Evolutionary conservation across 768 basidiomycete genomes (phyloP).

Genomic region (Hygrophoropsis aurantiaca): DNA sequence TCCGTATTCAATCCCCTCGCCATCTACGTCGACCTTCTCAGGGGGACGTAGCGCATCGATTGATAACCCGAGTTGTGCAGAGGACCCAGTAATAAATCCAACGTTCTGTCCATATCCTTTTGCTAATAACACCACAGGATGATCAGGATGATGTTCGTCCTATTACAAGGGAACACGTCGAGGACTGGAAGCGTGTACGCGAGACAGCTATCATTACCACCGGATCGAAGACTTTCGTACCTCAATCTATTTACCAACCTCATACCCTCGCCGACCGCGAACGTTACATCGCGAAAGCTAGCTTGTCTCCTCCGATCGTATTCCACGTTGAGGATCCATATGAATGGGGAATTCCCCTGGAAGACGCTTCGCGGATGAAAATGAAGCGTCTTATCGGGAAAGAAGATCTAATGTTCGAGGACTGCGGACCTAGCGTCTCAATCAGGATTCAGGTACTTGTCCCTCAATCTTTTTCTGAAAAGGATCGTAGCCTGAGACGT

Average conservation of each 20-base stretch:
- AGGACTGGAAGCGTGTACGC: slow-evolving; percentile 22
- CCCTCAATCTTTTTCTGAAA: too few species aligned
- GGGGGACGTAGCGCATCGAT: too few species aligned
- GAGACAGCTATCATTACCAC: slow-evolving; percentile 17
- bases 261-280: slow-evolving; percentile 75
- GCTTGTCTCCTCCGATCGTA: slow-evolving; percentile 61
- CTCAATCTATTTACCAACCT: slow-evolving; percentile 72
- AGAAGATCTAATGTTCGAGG: slow-evolving; percentile 67
- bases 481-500: too few species aligned
- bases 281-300: slow-evolving; percentile 73
- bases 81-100: too few species aligned
- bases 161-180: slow-evolving; percentile 21
- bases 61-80: too few species aligned
- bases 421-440: slow-evolving; percentile 77
- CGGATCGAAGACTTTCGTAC: slow-evolving; percentile 52
- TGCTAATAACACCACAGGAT: too few species aligned
- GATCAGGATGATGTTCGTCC: slow-evolving; percentile 21
- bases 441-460: slow-evolving; percentile 72
- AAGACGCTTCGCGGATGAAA: slow-evolving; percentile 62
- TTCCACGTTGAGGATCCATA: slow-evolving; percentile 54
- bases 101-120: too few species aligned
- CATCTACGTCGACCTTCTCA: too few species aligned
- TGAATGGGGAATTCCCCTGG: slow-evolving; percentile 61
- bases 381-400: slow-evolving; percentile 54
- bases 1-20: too few species aligned